Base-by-base conservation (phyloP, 139 green algal genomes). In the Pycnococcus provasolii region DNA sequence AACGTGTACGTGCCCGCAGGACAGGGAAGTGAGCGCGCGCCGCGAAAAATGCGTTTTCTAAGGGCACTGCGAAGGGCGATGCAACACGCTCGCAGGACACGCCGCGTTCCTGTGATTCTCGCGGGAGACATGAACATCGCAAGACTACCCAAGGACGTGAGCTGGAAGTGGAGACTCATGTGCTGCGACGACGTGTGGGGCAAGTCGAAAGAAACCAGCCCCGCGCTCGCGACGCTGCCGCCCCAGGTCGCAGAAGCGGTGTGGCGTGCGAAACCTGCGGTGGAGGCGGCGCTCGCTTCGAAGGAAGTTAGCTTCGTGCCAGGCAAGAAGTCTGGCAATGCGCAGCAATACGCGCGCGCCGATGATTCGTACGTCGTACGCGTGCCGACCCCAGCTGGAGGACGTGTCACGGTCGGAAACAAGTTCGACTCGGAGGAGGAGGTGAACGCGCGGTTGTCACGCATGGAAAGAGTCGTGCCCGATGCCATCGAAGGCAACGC, bases 51-150 rank as follows among this genome's bases (percentile, higher is more conserved):
- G 43, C n/a, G 2, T 15, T 81, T 81, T 51, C 73, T 81, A 8
- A 45, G 54, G 26, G 60, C 60, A 2, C 46, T 81, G 60, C 71
- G 62, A n/a, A 4, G 8, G 7, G 26, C n/a, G 26, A 53, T 66
- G 42, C 59, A 50, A 8, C 26, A 8, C 55, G n/a, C 7, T 8
- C 55, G n/a, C 55, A 26, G 8, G 26, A 37, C 7, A n/a, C 60
- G 40, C 66, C 70, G 48, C 52, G 74, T 81, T 47, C 52, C 57
- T 65, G 73, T 81, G 9, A 41, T 81, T 4, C 43, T 81, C 15
- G 74, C 64, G 3, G 75, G 75, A 41, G 75, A 81, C 55, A 6
- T 81, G 6, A 81, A 81, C 61, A 37, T 81, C n/a, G 53, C 74
- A 15, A 62, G 64, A 50, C 42, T 4, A 3, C 4, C 59, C 4